phyloP scores from a whole-genome alignment of 169 alveolate genomes.

The Perkinsus olseni region DNA sequence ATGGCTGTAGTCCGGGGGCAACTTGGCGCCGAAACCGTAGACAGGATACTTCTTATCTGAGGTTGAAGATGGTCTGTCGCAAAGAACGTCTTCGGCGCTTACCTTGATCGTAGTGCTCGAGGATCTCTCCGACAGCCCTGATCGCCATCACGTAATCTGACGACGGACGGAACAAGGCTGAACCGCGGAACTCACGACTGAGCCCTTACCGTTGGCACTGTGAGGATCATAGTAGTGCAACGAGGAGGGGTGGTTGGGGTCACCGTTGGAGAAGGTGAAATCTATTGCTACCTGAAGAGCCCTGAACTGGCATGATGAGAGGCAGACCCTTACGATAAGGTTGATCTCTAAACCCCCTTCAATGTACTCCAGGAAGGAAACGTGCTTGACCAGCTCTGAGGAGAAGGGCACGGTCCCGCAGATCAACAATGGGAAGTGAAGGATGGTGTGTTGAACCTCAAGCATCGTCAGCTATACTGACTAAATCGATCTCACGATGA shows the following conservation, averaged over 20 bases:
- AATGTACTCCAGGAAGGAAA: slow-evolving; percentile 52
- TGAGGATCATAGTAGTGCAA: slow-evolving; percentile 31
- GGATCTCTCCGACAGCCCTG: slow-evolving; percentile 41
- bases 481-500: neutral
- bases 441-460: too few species aligned
- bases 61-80: neutral
- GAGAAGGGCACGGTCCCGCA: too few species aligned
- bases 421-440: too few species aligned
- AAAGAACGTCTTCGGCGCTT: neutral
- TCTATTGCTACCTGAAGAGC: slow-evolving; percentile 39
- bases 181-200: neutral
- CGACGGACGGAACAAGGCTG: neutral
- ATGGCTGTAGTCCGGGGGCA: slow-evolving; percentile 8
- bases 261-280: slow-evolving; percentile 59
- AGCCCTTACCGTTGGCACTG: neutral
- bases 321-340: slow-evolving; percentile 13
- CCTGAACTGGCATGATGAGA: neutral
- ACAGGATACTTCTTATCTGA: slow-evolving; percentile 55
- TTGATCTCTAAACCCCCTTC: slow-evolving; percentile 52
- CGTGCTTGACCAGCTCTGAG: neutral
- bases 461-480: neutral
- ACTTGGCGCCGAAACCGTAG: slow-evolving; percentile 57
- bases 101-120: slow-evolving; percentile 50
- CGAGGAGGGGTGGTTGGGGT: slow-evolving; percentile 43
- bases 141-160: slow-evolving; percentile 46